A percentile compares a stretch with the other conserved stretches of the same genome.
Evolutionary conservation across 2,329 filamentous ascomycete species (phyloP).

Genomic region (Sarocladium kiliense): DNA sequence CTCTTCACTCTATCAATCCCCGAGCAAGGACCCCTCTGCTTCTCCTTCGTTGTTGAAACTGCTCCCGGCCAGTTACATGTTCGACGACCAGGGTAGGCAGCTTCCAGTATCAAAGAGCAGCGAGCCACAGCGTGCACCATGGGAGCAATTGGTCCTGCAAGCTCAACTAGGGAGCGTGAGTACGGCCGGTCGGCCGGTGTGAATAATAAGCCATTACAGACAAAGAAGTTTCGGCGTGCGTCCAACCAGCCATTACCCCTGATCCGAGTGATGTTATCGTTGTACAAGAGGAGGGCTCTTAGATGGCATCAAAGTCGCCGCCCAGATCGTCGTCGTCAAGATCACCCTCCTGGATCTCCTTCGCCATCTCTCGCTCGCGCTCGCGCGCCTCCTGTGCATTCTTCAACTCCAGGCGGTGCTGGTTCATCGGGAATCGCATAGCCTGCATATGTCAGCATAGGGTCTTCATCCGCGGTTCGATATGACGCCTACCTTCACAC

Average conservation of each 20-base stretch:
- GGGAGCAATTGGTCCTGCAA: background rate
- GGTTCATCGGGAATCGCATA: conserved; percentile 99
- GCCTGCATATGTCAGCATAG: conserved; percentile 51
- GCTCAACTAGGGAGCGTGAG: background rate
- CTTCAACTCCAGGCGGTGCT: conserved; percentile 93
- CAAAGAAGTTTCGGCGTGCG: background rate
- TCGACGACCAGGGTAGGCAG: no score
- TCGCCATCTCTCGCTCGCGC: conserved; percentile 91
- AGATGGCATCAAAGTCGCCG: conserved; percentile 95
- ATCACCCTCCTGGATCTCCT: conserved; percentile 98
- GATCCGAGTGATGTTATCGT: background rate
- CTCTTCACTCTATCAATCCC: background rate
- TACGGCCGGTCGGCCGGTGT: background rate
- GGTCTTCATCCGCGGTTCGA: background rate
- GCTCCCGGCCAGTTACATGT: no score
- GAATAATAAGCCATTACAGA: background rate
- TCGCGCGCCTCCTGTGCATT: conserved; percentile 98
- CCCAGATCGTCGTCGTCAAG: conserved; percentile 94
- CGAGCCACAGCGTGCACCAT: background rate
- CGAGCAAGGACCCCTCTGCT: background rate
- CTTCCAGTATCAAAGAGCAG: background rate
- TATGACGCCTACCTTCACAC: conserved; percentile 69
- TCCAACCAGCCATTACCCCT: background rate
- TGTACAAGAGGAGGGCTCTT: conserved; percentile 28
- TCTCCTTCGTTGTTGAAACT: no score